Evolutionary conservation across 805 yeast genomes (phyloP), one percentile per base, ranked within the genome.

Genomic region (Nakazawaea holstii): DNA sequence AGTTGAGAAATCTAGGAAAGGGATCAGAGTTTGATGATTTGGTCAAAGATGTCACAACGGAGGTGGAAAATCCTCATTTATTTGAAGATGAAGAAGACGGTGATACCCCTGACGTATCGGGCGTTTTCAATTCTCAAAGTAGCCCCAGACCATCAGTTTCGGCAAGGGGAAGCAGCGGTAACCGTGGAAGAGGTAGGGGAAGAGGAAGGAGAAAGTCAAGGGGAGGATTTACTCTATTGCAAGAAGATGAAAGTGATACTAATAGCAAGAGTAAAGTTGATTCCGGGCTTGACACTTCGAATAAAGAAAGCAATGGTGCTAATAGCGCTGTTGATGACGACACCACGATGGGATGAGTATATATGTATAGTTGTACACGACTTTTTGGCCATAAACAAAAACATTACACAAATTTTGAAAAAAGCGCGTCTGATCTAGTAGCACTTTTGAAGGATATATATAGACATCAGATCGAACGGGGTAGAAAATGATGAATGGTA

Each of bases 61-160:
- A 62, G 8, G 65, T 68, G 1, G 52, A 55, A 8, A 60, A 64
- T 46, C 54, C 70, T 1, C 73, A 70, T 44, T 57, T 70, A 15
- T 70, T 70, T 46, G 69, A 67, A 14, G 73, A 66, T 41, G 76
- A 70, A 40, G 59, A 55, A 35, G 55, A 51, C 32, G 46, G 27
- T 10, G 26, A 39, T 5, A 31, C 8, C 14, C 14, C 29, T 24
- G 43, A 2, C 2, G 41, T 24, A 6, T 6, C 33, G 2, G 10
- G 10, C 17, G 24, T 7, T 11, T 20, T 10, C 13, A 37, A 41
- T 6, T 8, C 29, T 3, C 8, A 13, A 31, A 6, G 6, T 8
- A 10, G 27, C 20, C 30, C 15, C 9, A 31, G 27, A 8, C 14
- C 43, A 32, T 32, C 42, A 20, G 17, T 32, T 30, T 24, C 39